Base-by-base conservation (phyloP, 768 basidiomycete species). In the Mycena epipterygia region DNA sequence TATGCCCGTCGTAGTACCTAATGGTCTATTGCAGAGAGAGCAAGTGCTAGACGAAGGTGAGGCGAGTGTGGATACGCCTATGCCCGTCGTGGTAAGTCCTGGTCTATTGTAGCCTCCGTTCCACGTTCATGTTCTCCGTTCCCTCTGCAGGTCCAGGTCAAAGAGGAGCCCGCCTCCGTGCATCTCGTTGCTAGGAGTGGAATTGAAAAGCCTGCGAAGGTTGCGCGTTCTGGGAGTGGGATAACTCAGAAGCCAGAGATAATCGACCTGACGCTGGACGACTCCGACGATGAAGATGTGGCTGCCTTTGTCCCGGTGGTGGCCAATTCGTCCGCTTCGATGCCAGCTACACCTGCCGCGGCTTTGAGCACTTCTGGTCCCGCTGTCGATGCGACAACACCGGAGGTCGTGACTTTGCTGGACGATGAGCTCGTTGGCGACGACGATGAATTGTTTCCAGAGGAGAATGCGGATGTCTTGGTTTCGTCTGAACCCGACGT, bases 181-280 rank as follows among this genome's bases (percentile, higher is more conserved):
- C 53, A 11, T 44, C 2, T 55, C 21, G 19, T 3, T n/a, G 21
- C 41, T 23, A 0, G 7, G 33, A 33, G 32, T 16, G 32, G 17
- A 23, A 27, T 25, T n/a, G 2, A 48, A 25, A 3, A 4, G 7
- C 46, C 46, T 6, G n/a, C 48, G 48, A 21, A 19, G 13, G 9
- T 2, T 21, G 21, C 21, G 21, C 52, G 5, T 35, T 29, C 49
- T 14, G 49, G 49, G 3, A 19, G 49, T 29, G 49, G 29, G 29
- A 51, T 29, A 29, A 2, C 29, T 13, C 49, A 16, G 4, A 21
- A 8, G 7, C 16, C 35, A 9, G 71, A 72, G 23, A 33, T 73
- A 3, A 69, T 73, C 32, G 72, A 73, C 37, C 37, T 73, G 30
- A 68, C 72, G 27, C 48, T 69, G 58, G 72, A 67, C 48, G 70